Base-by-base conservation (phyloP, 805 yeast species). In the Kazachstania kunashirensis region DNA sequence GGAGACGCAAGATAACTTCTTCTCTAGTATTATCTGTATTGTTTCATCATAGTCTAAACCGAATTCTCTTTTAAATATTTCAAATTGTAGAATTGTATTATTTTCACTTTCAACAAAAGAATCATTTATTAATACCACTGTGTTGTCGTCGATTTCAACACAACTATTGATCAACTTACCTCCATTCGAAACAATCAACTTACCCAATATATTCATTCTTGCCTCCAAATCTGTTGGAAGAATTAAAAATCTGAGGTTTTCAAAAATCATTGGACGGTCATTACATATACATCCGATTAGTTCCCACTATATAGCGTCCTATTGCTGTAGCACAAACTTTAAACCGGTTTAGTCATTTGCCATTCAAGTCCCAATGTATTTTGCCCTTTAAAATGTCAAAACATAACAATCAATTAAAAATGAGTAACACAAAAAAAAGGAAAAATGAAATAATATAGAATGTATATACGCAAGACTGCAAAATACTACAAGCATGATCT, bases 11-110 rank as follows among this genome's bases (percentile, higher is more conserved):
- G 25, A 19, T 9, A 49, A 28, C 3, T 39, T 26, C 12, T 41
- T 24, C 9, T 37, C 31, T 5, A n/a, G 6, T 20, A 49, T 35
- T 5, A 29, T 27, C 4, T 36, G 28, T 40, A 45, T 41, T 1
- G 45, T 27, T 2, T 12, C 19, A 10, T 39, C 37, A 9, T 35
- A 31, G 37, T 46, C 36, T 5, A 43, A 29, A 12, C 44, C 39
- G 34, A 49, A 43, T 35, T 57, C 59, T 20, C 43, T 47, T 18
- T 36, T 29, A 24, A 57, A 53, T 10, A 54, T 29, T 16, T 47
- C 46, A 8, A 31, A 19, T 17, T 45, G 36, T 1, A 29, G 38
- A 15, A 55, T 12, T 12, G 13, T 5, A 24, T 35, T 34, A 7
- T 31, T 34, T 5, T 45, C 33, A 2, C 33, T 31, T 21, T 37